Base-by-base conservation (phyloP, 2,329 filamentous ascomycete genomes). In the Nigrograna mackinnonii region DNA sequence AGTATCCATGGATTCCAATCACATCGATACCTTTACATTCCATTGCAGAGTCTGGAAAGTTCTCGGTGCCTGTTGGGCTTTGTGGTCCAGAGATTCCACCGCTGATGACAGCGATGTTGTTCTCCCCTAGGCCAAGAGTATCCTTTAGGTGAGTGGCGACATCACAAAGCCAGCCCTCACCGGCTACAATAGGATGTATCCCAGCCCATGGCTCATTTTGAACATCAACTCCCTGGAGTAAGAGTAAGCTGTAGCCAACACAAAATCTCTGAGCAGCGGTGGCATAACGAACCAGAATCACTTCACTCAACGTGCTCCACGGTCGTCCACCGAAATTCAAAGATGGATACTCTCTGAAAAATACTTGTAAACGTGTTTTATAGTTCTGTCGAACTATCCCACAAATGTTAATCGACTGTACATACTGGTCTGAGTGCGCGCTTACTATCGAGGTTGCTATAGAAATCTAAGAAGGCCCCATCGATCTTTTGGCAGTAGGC, bases 171-270 rank as follows among this genome's bases (percentile, higher is more conserved):
- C 64, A 68, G 21, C 53, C 39, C 41, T 67, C 64, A 6, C 64
- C 64, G 0, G 62, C 49, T 0, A 62, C 59, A 16, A 68, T 68
- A 13, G 64, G 64, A 37, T 49, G 64, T 19, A 68, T 62, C 7
- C 52, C 57, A n/a, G 54, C 55, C 55, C 64, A 68, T 2, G 64
- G 64, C 18, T 66, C 46, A 20, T 67, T 64, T 35, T 68, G 64
- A 12, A 66, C 40, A 35, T 68, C 64, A 6, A 68, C 60, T 14
- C 64, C 64, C 62, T 67, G 22, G 21, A 18, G 13, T 6, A 12
- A 44, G 26, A 5, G 13, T 34, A 12, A 5, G 12, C 30, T 13
- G 19, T 19, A 24, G n/a, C 11, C 17, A 11, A 35, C 14, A 3
- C 18, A 4, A 22, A 21, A 22, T 9, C 20, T 14, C 35, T n/a